Base-by-base conservation (phyloP, 768 basidiomycete genomes). In the Asterophora lycoperdoides region DNA sequence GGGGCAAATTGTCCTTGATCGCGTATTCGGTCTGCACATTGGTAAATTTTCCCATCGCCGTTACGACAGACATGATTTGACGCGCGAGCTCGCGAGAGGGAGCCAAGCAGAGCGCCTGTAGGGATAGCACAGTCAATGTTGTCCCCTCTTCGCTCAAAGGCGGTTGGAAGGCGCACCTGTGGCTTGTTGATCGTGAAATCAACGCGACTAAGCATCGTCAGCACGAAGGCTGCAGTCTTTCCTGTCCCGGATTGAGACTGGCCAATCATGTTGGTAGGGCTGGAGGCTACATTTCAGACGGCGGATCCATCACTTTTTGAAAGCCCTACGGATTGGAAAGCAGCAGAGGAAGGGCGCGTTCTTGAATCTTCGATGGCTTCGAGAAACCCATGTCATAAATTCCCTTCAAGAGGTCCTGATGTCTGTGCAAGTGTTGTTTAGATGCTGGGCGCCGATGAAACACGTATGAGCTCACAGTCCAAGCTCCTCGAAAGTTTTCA, bases 221-320 rank as follows among this genome's bases (percentile, higher is more conserved):
- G 75, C 10, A 93, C 91, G 65, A 99, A 99, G 8, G 96, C 96
- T 4, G 96, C 96, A 2, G 96, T 98, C 73, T 99, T 99, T 41
- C 96, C 96, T 8, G 96, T 99, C 33, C 96, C 96, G 29, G 96
- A 98, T 62, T 99, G 96, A 44, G 94, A 98, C 71, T 99, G 96
- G 14, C 93, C 96, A 63, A 98, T 98, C 87, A 98, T 94, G 69
- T 98, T 98, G 44, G 84, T 86, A 9, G 95, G 88, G n/a, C 95
- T 99, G 62, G n/a, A 54, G 17, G 19, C 19, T 14, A 32, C 6
- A 10, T 10, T 17, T 45, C 17, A 23, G 23, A 23, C 6, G 6
- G 23, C 6, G 6, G 34, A 13, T 26, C 1, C 5, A n/a, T 18
- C 15, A 9, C 11, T 38, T 19, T 18, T 42, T 32, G 8, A 30